These are phyloP conservation scores for Fusarium pininemorale DNA, from an alignment of 2,329 filamentous ascomycete species.

Conservation along the genomic window DNA sequence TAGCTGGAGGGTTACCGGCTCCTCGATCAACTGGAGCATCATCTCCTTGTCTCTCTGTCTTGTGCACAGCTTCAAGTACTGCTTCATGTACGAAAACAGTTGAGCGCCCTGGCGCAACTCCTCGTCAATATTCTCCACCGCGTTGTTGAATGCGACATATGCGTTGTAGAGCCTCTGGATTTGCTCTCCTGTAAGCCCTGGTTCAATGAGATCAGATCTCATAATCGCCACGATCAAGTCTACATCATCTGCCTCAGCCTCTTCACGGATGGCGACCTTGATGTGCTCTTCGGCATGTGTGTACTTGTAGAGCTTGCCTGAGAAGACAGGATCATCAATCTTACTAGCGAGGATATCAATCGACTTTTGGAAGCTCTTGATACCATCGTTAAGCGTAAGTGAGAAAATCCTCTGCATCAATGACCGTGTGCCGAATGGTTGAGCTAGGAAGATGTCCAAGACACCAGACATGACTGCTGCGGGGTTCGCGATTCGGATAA, in stretches of 20 bases:
- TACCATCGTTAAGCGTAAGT: constrained; percentile 89
- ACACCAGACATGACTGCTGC: constrained; percentile 97
- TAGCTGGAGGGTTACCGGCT: constrained; percentile 95
- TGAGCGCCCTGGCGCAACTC: constrained; percentile 90
- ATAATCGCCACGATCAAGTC: constrained; percentile 89
- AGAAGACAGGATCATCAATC: constrained; percentile 82
- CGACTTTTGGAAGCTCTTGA: constrained; percentile 83
- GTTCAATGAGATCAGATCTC: constrained; percentile 78
- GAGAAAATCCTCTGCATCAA: constrained; percentile 95
- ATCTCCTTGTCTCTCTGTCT: constrained; percentile 94
- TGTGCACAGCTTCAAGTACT: constrained; percentile 90
- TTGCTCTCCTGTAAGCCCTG: constrained; percentile 76
- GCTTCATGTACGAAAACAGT: constrained; percentile 93
- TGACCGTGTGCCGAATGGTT: constrained; percentile 90
- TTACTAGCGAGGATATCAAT: constrained; percentile 81
- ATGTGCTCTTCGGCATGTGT: constrained; percentile 77
- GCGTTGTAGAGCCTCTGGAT: constrained; percentile 90
- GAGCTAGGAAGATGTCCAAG: constrained; percentile 92
- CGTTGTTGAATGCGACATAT: constrained; percentile 95
- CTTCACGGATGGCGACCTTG: constrained; percentile 77
- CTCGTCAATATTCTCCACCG: constrained; percentile 88
- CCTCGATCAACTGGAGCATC: constrained; percentile 96
- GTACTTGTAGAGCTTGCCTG: constrained; percentile 83
- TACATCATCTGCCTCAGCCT: constrained; percentile 77
- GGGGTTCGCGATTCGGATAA: constrained; percentile 95